These are phyloP conservation scores for Suhomyces sp. DNA, from an alignment of 805 yeast genomes.

Conservation along the genomic window DNA sequence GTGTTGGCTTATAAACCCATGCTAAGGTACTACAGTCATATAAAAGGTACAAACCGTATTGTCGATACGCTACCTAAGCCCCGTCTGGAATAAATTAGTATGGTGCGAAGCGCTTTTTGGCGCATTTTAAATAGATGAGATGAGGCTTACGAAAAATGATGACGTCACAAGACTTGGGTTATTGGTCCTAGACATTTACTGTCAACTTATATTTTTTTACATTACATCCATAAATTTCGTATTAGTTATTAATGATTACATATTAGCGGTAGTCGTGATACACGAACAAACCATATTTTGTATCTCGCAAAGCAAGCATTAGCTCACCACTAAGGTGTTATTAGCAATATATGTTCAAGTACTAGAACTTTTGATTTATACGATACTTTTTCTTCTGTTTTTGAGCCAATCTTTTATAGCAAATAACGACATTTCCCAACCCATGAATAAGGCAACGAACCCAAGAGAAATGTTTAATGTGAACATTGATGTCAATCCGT, in stretches of 20 bases:
- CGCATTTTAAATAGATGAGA: no score
- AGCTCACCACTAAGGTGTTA: neutral
- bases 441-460: constrained; percentile 72
- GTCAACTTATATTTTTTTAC: neutral
- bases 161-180: neutral
- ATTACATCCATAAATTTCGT: neutral
- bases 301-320: neutral
- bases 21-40: neutral
- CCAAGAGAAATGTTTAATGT: constrained; percentile 87
- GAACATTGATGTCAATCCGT: constrained; percentile 87
- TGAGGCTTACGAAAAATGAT: neutral
- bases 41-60: neutral
- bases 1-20: neutral
- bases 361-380: neutral
- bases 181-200: neutral
- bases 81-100: neutral
- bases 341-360: no score
- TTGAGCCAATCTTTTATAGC: constrained; percentile 54
- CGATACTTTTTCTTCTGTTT: constrained; percentile 8
- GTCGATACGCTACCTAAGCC: neutral
- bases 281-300: neutral
- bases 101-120: neutral
- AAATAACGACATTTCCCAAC: constrained; percentile 77
- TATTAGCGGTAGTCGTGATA: neutral
- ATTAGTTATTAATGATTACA: neutral